A percentile compares a stretch with the other conserved stretches of the same genome.
phyloP scores from a whole-genome alignment of 2,329 filamentous ascomycete genomes.

The Aspergillus versicolor region DNA sequence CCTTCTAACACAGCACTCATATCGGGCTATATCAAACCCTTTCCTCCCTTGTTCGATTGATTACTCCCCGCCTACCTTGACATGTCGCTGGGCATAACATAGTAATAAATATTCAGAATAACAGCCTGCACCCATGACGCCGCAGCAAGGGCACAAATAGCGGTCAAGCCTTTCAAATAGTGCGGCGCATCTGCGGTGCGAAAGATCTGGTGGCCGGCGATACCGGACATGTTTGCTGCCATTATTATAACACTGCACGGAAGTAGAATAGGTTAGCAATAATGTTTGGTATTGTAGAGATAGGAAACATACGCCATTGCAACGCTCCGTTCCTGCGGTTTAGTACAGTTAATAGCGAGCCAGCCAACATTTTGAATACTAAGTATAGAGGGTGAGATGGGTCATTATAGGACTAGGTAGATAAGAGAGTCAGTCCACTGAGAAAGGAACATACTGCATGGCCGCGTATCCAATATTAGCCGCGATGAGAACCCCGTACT shows the following conservation, averaged over 20 bases:
- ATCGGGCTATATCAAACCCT: too few species aligned
- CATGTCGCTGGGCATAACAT: background rate
- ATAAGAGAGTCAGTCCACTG: background rate
- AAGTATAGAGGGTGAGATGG: background rate
- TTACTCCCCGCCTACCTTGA: too few species aligned
- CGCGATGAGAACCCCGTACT: background rate
- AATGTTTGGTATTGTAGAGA: background rate
- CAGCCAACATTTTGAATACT: background rate
- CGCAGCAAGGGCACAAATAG: background rate
- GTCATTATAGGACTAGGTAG: background rate
- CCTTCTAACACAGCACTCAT: too few species aligned
- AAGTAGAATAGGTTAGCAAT: background rate
- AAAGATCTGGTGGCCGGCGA: background rate
- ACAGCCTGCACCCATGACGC: background rate
- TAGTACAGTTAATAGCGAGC: background rate
- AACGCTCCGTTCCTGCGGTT: background rate
- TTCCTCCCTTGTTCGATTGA: too few species aligned
- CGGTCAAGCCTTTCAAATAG: background rate
- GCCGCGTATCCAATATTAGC: background rate
- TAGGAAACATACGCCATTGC: background rate
- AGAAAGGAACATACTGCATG: background rate
- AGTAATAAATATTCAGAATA: background rate
- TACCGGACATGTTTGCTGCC: background rate
- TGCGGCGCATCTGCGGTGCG: background rate
- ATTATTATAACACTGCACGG: background rate